Evolutionary conservation across 2,329 filamentous ascomycete genomes (phyloP), one percentile per base, ranked within the genome.

Genomic region (Rutstroemia sp.): DNA sequence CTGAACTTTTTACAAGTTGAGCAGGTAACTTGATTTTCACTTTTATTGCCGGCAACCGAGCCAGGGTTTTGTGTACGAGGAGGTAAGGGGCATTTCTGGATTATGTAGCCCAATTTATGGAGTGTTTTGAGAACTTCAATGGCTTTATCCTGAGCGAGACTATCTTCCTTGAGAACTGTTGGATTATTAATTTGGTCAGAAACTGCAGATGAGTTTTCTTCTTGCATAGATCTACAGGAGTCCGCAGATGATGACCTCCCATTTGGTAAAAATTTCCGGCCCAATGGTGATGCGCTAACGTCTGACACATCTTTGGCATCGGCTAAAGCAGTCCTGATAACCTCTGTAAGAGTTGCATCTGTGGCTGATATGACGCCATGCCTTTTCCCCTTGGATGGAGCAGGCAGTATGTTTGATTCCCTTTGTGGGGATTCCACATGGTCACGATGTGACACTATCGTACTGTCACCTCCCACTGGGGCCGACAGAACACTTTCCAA

Each of bases 1-100:
- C 78, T 83, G 1, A 54, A 59, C 63, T 81, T 83, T 4, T 34
- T 5, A 54, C 81, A 84, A 0, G 64, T 54, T 0, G 60, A 18
- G 57, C 79, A 81, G 10, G 41, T 62, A 6, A 64, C 59, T 51
- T 63, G 58, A 19, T 67, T 62, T 8, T 65, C 60, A 57, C 64
- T 69, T 53, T 62, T 69, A 34, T 62, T 64, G 52, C 65, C 61
- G 37, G 63, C 60, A 19, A 47, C 54, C 18, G 64, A 67, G 19
- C 63, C 65, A n/a, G 54, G 8, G 37, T 66, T 67, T 12, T 61
- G 59, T 16, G 51, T 46, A 48, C 62, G 62, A 4, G 62, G 54
- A 42, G 59, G 49, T 19, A 54, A 55, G 21, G 58, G 57, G 21
- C 66, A 60, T 34, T 62, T 64, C 30, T 61, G 57, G 16, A 68